Conservation (phyloP, 192 early-diverging fungal species). For the Umbelopsis sp. region DNA sequence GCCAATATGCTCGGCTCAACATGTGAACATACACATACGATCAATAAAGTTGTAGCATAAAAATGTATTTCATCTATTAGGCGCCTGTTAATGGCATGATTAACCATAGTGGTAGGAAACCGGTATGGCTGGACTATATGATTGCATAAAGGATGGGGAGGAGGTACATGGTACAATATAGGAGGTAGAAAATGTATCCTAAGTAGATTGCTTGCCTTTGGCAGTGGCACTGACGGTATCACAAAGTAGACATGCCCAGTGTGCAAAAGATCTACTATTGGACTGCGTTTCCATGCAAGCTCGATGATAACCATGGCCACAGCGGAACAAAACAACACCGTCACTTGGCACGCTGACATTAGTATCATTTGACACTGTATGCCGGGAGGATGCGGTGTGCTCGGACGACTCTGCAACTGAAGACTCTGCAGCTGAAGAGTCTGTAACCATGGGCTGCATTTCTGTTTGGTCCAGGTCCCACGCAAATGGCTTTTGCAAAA, state of each 20-base stretch:
- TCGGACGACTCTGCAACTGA: not conserved
- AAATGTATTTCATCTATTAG: too few relatives aligned
- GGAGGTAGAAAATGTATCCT: too few relatives aligned
- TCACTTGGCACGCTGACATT: not conserved
- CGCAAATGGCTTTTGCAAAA: constrained; percentile 42
- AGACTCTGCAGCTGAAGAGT: constrained; percentile 14
- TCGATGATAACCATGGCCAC: constrained; percentile 59
- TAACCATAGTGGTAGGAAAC: too few relatives aligned
- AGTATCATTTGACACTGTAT: not conserved
- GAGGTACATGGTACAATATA: too few relatives aligned
- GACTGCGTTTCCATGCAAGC: constrained; percentile 45
- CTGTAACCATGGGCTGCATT: not conserved
- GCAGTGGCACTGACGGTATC: constrained; percentile 6
- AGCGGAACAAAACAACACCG: constrained; percentile 52
- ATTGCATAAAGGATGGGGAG: too few relatives aligned
- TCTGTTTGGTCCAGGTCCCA: constrained; percentile 21
- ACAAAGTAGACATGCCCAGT: constrained; percentile 3
- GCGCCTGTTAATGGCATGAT: too few relatives aligned
- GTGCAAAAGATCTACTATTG: constrained; percentile 4
- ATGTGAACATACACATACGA: too few relatives aligned
- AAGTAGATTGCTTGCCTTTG: not conserved
- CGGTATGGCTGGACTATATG: too few relatives aligned
- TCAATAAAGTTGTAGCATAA: too few relatives aligned
- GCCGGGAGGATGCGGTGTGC: not conserved
- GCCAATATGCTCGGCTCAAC: too few relatives aligned